Percentiles rank a stretch among this genome's conserved stretches.
Evolutionary conservation across 2,329 filamentous ascomycete species (phyloP).

Genomic region (Nemania abortiva): DNA sequence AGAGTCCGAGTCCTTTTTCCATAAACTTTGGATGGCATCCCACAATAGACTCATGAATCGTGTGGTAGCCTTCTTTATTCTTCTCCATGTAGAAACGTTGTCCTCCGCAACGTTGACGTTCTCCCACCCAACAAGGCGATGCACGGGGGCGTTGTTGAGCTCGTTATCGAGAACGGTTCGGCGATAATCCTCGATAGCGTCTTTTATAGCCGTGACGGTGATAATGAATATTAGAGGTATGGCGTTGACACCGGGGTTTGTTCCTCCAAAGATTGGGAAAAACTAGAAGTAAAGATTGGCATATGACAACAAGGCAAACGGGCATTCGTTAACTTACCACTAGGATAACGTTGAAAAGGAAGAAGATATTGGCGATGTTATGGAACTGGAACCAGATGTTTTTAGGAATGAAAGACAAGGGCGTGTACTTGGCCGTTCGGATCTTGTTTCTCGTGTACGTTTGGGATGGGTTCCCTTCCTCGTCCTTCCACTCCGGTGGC

Average conservation of each 20-base stretch:
- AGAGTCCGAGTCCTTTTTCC: constrained; percentile 63
- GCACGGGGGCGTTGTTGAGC: constrained; percentile 95
- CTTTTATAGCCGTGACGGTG: constrained; percentile 88
- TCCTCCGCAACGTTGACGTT: constrained; percentile 95
- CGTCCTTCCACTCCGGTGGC: constrained; percentile 79
- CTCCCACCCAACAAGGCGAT: constrained; percentile 86
- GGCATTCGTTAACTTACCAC: constrained; percentile 73
- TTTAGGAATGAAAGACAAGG: constrained; percentile 93
- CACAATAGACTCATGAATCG: constrained; percentile 67
- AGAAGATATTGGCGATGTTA: constrained; percentile 98
- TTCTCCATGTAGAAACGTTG: constrained; percentile 86
- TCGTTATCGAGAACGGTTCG: constrained; percentile 91
- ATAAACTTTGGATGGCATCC: constrained; percentile 60
- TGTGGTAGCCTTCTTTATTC: constrained; percentile 88
- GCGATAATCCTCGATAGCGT: constrained; percentile 94
- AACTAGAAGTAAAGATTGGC: constrained; percentile 68
- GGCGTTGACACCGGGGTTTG: constrained; percentile 88
- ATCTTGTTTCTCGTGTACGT: constrained; percentile 94
- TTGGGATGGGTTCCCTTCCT: constrained; percentile 78
- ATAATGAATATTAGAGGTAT: constrained; percentile 95
- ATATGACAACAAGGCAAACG: neutral
- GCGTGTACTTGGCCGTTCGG: constrained; percentile 96
- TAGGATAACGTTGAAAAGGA: constrained; percentile 94
- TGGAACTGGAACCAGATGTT: constrained; percentile 99
- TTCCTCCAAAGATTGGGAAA: constrained; percentile 94